Evolutionary conservation across 1,139 yeast genomes (phyloP).

Genomic region (Petasospora rhodanensis): DNA sequence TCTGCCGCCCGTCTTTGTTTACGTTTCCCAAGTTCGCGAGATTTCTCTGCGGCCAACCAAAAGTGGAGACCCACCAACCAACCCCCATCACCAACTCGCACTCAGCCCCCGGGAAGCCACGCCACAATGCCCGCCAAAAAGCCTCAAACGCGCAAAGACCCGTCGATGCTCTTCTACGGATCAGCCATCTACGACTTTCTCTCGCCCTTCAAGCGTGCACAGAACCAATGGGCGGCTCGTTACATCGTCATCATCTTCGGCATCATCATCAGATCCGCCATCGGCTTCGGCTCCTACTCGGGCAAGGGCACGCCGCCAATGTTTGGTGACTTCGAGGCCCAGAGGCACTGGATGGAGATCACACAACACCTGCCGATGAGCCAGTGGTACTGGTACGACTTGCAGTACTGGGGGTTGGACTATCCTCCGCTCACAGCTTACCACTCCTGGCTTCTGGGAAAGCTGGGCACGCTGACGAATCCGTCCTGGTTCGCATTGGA

Average conservation of each 20-base stretch:
- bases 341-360: conserved; percentile 95
- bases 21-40: too few relatives aligned
- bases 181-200: conserved; percentile 57
- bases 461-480: conserved; percentile 59
- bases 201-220: conserved; percentile 62
- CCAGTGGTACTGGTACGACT: conserved; percentile 86
- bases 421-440: conserved; percentile 97
- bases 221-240: conserved; percentile 86
- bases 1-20: too few relatives aligned
- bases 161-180: conserved; percentile 31
- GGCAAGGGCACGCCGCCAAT: conserved; percentile 69
- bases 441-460: conserved; percentile 80
- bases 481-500: conserved; percentile 73
- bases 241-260: conserved; percentile 74
- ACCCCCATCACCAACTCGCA: too few relatives aligned
- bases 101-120: too few relatives aligned
- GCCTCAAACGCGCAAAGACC: conserved; percentile 14
- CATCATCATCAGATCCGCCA: conserved; percentile 72
- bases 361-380: conserved; percentile 70
- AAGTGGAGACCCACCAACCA: too few relatives aligned
- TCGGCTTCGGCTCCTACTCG: conserved; percentile 85
- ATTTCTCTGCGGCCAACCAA: too few relatives aligned
- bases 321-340: conserved; percentile 97
- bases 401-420: conserved; percentile 94
- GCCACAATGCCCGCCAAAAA: conserved; percentile 1